Percentiles rank a stretch among this genome's conserved stretches.
These are phyloP conservation scores for Colletotrichum camelliae DNA, from an alignment of 2,329 filamentous ascomycete genomes.

Conservation along the genomic window DNA sequence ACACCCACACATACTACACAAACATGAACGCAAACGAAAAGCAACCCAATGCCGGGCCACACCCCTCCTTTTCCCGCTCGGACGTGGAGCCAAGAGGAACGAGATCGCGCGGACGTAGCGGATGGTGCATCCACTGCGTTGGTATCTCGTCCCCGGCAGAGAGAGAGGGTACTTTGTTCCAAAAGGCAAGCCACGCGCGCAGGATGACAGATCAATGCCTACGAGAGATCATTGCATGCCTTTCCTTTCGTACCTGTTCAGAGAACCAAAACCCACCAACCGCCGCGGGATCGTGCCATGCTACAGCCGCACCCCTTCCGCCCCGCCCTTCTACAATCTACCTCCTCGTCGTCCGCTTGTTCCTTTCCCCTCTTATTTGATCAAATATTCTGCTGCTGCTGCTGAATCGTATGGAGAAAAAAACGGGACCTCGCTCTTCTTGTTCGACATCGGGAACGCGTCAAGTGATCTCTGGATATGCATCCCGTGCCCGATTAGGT, in stretches of 20 bases:
- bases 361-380: neutral
- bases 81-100: neutral
- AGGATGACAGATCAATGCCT: neutral
- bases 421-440: neutral
- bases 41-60: neutral
- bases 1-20: neutral
- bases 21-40: neutral
- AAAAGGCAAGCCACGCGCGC: neutral
- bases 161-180: neutral
- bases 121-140: neutral
- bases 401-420: neutral
- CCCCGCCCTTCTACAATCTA: neutral
- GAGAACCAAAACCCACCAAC: neutral
- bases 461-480: conserved; percentile 6
- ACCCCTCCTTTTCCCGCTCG: neutral
- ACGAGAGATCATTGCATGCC: neutral
- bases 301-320: neutral
- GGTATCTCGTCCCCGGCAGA: neutral
- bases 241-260: neutral
- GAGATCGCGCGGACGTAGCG: neutral
- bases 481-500: conserved; percentile 1
- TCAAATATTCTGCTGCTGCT: neutral
- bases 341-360: neutral
- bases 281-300: neutral
- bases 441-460: neutral